Evolutionary conservation across 345 rosid genomes (phyloP).

Genomic region (Odontarrhena argentea): DNA sequence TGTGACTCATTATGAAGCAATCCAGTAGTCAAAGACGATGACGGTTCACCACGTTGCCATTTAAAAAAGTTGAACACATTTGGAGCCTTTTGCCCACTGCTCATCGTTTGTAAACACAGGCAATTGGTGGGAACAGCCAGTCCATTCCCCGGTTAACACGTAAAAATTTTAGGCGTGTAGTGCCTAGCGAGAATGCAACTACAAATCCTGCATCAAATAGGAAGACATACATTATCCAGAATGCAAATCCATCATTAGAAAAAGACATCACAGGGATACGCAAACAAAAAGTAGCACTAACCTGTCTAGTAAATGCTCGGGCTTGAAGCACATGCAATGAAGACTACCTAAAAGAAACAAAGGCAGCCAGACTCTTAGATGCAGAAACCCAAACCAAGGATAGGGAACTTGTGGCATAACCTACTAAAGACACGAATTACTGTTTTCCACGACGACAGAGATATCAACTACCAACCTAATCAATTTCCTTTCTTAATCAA

Average conservation of each 20-base stretch:
- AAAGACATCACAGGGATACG: neutral
- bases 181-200: constrained; percentile 28
- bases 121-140: constrained; percentile 62
- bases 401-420: neutral
- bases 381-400: constrained; percentile 18
- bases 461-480: constrained; percentile 4
- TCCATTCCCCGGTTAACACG: constrained; percentile 70
- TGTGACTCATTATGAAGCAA: constrained; percentile 80
- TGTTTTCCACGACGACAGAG: neutral
- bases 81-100: constrained; percentile 63
- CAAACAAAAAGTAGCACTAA: constrained; percentile 16
- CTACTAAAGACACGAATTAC: neutral
- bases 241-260: constrained; percentile 7
- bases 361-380: constrained; percentile 10
- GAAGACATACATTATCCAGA: constrained; percentile 5
- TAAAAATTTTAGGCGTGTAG: neutral
- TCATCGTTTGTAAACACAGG: constrained; percentile 75
- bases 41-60: constrained; percentile 70
- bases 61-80: constrained; percentile 63
- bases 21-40: constrained; percentile 71
- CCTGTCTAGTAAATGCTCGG: constrained; percentile 7
- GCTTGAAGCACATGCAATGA: constrained; percentile 12
- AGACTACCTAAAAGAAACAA: neutral
- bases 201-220: constrained; percentile 32
- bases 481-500: neutral